Percentiles rank a stretch among this genome's conserved stretches.
Conservation (phyloP, 2,329 filamentous ascomycete genomes). For the Colletotrichum sublineola region DNA sequence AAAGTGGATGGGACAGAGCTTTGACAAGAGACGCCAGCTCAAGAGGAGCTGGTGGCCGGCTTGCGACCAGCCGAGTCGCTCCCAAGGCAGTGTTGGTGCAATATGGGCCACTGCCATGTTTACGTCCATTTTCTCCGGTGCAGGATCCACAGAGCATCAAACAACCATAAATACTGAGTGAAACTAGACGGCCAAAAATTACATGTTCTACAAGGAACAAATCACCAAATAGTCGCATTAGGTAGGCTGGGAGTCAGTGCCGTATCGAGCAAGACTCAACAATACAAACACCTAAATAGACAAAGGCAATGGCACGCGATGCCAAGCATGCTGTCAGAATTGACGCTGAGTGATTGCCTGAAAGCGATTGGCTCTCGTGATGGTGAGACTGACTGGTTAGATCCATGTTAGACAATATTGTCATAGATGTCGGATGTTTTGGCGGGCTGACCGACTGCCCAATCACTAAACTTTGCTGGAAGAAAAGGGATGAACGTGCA, state of each 20-base stretch:
- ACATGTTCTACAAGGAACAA: not conserved
- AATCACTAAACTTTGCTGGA: conserved; percentile 6
- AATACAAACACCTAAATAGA: not conserved
- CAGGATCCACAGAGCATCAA: conserved; percentile 44
- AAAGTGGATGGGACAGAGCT: not conserved
- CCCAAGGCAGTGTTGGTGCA: conserved; percentile 3
- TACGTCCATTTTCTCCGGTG: conserved; percentile 26
- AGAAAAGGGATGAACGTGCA: conserved; percentile 32
- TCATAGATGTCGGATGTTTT: conserved; percentile 23
- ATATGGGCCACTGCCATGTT: conserved; percentile 24
- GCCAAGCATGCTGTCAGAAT: conserved; percentile 3
- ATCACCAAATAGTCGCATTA: not conserved
- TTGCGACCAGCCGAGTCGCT: conserved; percentile 4
- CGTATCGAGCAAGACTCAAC: not conserved
- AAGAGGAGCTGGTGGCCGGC: conserved; percentile 2
- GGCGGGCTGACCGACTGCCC: conserved; percentile 8
- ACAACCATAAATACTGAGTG: conserved; percentile 34
- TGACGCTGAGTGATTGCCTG: conserved; percentile 1
- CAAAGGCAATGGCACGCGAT: not conserved
- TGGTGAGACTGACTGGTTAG: conserved; percentile 24
- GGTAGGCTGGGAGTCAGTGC: not conserved
- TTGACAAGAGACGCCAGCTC: conserved; percentile 11
- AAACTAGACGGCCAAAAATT: conserved; percentile 31
- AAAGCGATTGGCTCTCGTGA: conserved; percentile 23
- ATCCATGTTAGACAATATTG: conserved; percentile 21